Base-by-base conservation (phyloP, 1,284 basidiomycete genomes). In the Amylostereum areolatum region DNA sequence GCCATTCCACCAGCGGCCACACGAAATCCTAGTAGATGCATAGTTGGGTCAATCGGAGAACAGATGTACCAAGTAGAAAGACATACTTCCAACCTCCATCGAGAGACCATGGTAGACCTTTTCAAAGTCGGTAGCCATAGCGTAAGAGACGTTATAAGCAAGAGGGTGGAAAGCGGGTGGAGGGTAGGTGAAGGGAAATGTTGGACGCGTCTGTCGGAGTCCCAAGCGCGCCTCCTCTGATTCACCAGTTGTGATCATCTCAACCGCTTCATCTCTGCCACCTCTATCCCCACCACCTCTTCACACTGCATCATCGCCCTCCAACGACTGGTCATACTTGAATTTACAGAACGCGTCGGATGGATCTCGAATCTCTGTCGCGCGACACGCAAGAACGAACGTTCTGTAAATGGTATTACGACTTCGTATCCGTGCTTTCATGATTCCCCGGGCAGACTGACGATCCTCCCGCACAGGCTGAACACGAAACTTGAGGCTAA, bases 401-500 rank as follows among this genome's bases (percentile, higher is more conserved):
- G 0, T 93, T 93, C 64, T 92, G 91, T 65, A 92, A 92, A 81
- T 93, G 90, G 90, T 90, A 49, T 46, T 54, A 49, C 43, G 43
- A 53, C 44, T 29, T 49, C 18, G 18, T 18, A 18, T 18, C 18
- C 18, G 18, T 18, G 18, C 18, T 18, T 18, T 18, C 18, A 18
- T 18, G 18, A 18, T 18, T 18, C 18, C 18, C 18, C 18, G 18
- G 18, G 18, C 18, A 18, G 18, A 18, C 18, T 18, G 18, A 18
- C 18, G 18, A 43, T 27, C 33, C 51, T 45, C n/a, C 43, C n/a
- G 10, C 24, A 11, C 34, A 83, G 96, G 96, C 77, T 99, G 52
- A 99, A 99, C 63, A 93, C 93, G 5, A 96, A 96, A 65, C 79
- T 99, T 33, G 92, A 97, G 62, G 74, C 81, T 3, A 78, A 88